Evolutionary conservation across 768 basidiomycete genomes (phyloP), one percentile per base, ranked within the genome.

Genomic region (Leccinum ochraceum): DNA sequence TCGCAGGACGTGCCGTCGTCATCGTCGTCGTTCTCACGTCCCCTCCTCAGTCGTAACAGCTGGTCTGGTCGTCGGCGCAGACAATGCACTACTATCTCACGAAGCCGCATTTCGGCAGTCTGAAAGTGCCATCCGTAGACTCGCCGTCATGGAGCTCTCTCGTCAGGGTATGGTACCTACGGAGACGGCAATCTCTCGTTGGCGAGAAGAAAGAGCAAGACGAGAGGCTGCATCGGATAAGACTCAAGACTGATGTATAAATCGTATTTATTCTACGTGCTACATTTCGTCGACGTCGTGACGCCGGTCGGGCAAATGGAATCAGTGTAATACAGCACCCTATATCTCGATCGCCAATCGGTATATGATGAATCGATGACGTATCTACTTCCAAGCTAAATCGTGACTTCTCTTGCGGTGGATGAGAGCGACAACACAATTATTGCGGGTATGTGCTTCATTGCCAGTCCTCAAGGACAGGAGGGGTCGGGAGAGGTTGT

Each of bases 121-220:
- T 58, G 92, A 95, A 70, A 85, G 88, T 63, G 75, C 79, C 14
- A 75, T 94, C 42, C 85, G 93, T 39, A 81, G 84, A 55, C 80
- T 90, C 71, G 93, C 93, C 10, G 80, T 89, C 46, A 77, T 87
- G 36, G 91, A 92, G 58, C 81, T 95, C 52, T 85, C 88, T 17
- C 81, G 85, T 42, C 83, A 84, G 61, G 93, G 93, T 26, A 77
- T 90, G 49, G 82, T 95, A 56, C 85, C 86, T 2, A 94, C 92
- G 7, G 93, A 95, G 73, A 85, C 89, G 9, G 92, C 90, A 63
- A 94, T 95, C 34, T 79, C 85, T 34, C 86, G 85, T 71, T 95
- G 93, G 93, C 88, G 83, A 69, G 82, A 78, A 58, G 77, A 80
- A 64, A 75, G 73, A 63, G 67, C 72, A 59, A 68, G 59, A 56